Base-by-base conservation (phyloP, 192 early-diverging fungal genomes). In the Coemansia sp. region DNA sequence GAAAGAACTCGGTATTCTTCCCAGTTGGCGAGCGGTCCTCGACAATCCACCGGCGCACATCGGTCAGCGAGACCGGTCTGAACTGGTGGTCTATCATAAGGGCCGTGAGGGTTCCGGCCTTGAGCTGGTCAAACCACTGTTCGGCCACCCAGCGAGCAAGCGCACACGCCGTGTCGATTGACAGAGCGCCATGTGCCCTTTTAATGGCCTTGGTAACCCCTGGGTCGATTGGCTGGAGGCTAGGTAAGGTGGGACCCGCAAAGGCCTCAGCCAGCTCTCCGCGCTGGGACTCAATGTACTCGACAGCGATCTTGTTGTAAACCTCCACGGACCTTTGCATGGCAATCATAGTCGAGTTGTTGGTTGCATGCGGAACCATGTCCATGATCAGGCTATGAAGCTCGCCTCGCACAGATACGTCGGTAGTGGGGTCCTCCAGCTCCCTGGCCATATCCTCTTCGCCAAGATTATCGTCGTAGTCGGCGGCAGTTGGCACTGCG, bases 311-410 rank as follows among this genome's bases (percentile, higher is more conserved):
- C 36, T 63, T 77, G 80, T 82, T 82, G 69, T 77, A 82, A 11
- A 67, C 59, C 67, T 77, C 80, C 16, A 78, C 74, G 0, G 80
- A 40, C 36, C 57, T 76, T 70, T 78, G 75, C 75, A 82, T 74
- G n/a, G 76, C 76, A 13, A 72, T 43, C 72, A 70, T 75, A 9
- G 65, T 75, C 3, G 80, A 75, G 34, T 63, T 60, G 66, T 66
- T 77, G 9, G 72, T 69, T 3, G 73, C 55, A n/a, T 63, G 40
- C 22, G 80, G 80, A 33, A 77, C 51, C 63, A 67, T 60, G 13
- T 61, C 66, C 72, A 69, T 75, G 1, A 82, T 46, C 47, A 82
- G 40, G 9, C 57, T 67, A 65, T 77, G 70, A 34, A 82, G 72
- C 36, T 61, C 76, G 20, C 59, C 66, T 13, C 80, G 75, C 16